Conservation (phyloP, 495 filamentous ascomycete species). For the Neurospora terricola region DNA sequence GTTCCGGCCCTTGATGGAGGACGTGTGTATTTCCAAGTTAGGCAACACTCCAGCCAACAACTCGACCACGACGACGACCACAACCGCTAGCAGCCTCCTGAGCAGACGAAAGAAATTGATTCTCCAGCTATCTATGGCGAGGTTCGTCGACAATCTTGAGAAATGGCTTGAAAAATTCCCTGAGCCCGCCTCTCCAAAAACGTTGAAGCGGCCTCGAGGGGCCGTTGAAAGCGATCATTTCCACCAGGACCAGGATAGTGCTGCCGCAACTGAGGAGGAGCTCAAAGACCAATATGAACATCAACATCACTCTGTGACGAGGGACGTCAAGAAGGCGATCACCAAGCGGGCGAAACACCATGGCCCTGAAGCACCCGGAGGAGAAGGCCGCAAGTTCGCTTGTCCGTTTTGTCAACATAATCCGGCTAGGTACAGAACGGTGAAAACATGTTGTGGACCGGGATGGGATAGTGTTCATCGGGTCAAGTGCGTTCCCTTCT, state of each 20-base stretch:
- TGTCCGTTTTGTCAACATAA: conserved; percentile 36
- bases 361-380: background rate
- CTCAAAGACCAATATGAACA: background rate
- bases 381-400: conserved; percentile 20
- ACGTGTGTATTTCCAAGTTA: conserved; percentile 10
- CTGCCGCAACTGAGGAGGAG: background rate
- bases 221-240: conserved; percentile 2
- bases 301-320: background rate
- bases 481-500: conserved; percentile 26
- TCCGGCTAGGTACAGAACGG: conserved; percentile 22
- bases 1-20: conserved; percentile 18
- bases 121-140: conserved; percentile 22
- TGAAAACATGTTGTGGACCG: conserved; percentile 30
- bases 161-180: conserved; percentile 16
- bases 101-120: conserved; percentile 20
- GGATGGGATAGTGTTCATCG: conserved; percentile 35
- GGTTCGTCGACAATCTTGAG: conserved; percentile 11
- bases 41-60: conserved; percentile 13
- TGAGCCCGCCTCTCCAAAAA: background rate
- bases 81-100: conserved; percentile 13
- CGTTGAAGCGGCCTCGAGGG: conserved; percentile 6
- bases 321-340: background rate
- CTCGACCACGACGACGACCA: background rate
- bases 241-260: background rate
- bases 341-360: conserved; percentile 9